phyloP scores from a whole-genome alignment of 2,329 filamentous ascomycete species.

The Alternaria brassicae region DNA sequence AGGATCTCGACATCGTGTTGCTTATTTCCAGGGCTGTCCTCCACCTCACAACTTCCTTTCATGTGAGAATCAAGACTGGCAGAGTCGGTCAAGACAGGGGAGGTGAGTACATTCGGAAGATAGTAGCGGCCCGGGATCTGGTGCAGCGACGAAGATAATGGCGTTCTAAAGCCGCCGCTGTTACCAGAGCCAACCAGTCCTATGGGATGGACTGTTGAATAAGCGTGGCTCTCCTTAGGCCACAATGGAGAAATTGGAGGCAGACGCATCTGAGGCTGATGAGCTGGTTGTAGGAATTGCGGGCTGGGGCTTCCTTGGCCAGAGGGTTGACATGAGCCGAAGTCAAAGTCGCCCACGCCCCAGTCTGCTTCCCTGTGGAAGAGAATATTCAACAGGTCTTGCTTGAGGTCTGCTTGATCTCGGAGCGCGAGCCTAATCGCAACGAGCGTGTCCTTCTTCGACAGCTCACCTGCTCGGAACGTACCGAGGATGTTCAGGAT shows the following conservation, averaged over 20 bases:
- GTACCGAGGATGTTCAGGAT: slow-evolving; percentile 26
- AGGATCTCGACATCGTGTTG: not conserved
- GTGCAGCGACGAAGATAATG: not conserved
- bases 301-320: slow-evolving; percentile 15
- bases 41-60: not conserved
- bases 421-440: slow-evolving; percentile 29
- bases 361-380: slow-evolving; percentile 33
- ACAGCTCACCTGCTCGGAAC: slow-evolving; percentile 26
- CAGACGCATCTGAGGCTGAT: slow-evolving; percentile 32
- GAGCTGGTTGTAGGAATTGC: slow-evolving; percentile 33
- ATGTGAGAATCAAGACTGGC: not conserved
- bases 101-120: not conserved
- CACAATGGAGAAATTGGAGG: slow-evolving; percentile 26
- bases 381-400: slow-evolving; percentile 32
- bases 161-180: not conserved
- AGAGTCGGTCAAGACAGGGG: not conserved
- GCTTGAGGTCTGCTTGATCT: slow-evolving; percentile 28
- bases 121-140: not conserved
- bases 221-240: slow-evolving; percentile 8
- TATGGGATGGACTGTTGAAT: not conserved
- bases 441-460: slow-evolving; percentile 31
- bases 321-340: slow-evolving; percentile 13
- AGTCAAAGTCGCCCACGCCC: slow-evolving; percentile 35
- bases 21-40: not conserved
- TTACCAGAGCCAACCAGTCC: not conserved